Base-by-base conservation (phyloP, 208 protist species). In the Phytomonas sp. region DNA sequence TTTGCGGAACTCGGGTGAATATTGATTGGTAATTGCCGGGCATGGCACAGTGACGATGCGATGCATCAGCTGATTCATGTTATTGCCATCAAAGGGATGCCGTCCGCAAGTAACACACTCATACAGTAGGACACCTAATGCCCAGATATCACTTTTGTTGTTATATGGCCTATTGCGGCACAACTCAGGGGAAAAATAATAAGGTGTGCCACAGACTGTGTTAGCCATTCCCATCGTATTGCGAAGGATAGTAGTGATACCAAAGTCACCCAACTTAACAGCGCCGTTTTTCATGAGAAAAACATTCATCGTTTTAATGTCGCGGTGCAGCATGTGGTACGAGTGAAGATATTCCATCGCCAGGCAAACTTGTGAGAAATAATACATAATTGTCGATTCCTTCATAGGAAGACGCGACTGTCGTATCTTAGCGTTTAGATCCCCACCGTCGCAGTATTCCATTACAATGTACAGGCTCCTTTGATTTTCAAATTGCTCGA, bases 61-160 rank as follows among this genome's bases (percentile, higher is more conserved):
- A 56, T 94, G 84, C 86, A 97, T 96, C 7, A 98, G 83, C 67
- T 94, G 88, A 37, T 97, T 94, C 92, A 98, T 96, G 76, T 85
- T 97, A 33, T 81, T 88, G 4, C 89, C 94, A 66, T 98, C 94
- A 67, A 98, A 98, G 0, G 96, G 91, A 67, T 98, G 96, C 12
- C 82, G 76, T 0, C 88, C 86, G 60, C 79, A 75, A 23, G 88
- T 93, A 26, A 87, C 88, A 63, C 89, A 83, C 76, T 97, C 90
- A 76, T 97, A 97, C 23, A 97, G 70, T 31, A 97, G 71, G 23
- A 94, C 87, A 33, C 93, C 93, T 49, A 97, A 79, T 1, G 94
- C 88, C 96, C 97, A 98, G 29, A 98, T 94, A 82, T 98, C 97
- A 62, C 82, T 93, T 75, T 98, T 98, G 74, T 98, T 95, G 77